Evolutionary conservation across 129 eudicot species (phyloP), one percentile per base, ranked within the genome.

Genomic region (Flaveria sonorensis): DNA sequence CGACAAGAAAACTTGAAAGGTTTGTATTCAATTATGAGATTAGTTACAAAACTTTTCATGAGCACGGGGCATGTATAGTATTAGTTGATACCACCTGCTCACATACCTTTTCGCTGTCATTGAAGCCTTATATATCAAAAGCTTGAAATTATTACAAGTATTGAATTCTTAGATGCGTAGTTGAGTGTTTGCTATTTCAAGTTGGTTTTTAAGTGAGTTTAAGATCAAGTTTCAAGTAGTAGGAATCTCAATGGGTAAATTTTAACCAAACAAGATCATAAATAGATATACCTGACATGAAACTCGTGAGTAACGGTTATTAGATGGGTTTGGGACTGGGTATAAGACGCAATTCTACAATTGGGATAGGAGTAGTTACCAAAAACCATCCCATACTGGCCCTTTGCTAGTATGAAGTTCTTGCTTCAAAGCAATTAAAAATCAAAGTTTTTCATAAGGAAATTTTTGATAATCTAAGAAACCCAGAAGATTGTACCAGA

Each of bases 341-440:
- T 30, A 30, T 30, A 30, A 8, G 47, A 43, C 47, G 12, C 12
- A 30, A 30, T 43, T 43, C 2, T 43, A 43, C 47, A 43, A 45
- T 2, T 45, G 13, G 50, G 47, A 43, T 9, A 9, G 10, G 12
- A 47, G 15, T 12, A 12, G 52, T 47, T 47, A 10, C 52, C 52
- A 11, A 12, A 47, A 47, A 47, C 52, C n/a, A 47, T 47, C 52
- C n/a, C 52, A 47, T 13, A 0, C 16, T 3, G 1, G 46, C 46
- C 1, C 11, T 0, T 9, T 10, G 43, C 64, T 63, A 50, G 21
- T 79, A 21, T 47, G 21, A 71, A 47, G 56, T 51, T 72, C 67
- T 72, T 79, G 59, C 68, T 50, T 63, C 68, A 62, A 72, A 50
- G 36, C 16, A 66, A 39, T n/a, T 13, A 62, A 50, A 61, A 15